Conservation (phyloP, 768 basidiomycete genomes). For the Tricholoma furcatifolium region DNA sequence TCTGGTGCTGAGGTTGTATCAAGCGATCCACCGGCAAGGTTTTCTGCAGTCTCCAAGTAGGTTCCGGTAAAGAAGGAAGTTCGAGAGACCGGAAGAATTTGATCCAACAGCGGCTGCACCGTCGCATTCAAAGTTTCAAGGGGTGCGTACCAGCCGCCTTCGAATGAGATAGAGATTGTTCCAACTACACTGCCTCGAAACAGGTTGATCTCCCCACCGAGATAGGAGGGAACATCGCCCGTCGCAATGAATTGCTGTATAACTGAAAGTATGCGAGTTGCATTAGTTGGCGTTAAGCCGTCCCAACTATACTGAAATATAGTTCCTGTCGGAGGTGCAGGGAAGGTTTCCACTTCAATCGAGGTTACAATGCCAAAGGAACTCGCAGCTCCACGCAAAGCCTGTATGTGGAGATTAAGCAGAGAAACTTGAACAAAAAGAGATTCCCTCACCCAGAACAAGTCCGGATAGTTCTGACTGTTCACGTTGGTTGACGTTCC, state of each 20-base stretch:
- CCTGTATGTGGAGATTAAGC: background rate
- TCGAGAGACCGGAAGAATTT: background rate
- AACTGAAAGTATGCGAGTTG: constrained; percentile 26
- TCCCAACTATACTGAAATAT: constrained; percentile 34
- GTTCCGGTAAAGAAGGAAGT: constrained; percentile 14
- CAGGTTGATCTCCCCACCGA: constrained; percentile 33
- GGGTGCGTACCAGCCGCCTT: constrained; percentile 23
- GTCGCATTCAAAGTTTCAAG: constrained; percentile 6
- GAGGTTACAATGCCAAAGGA: constrained; percentile 20
- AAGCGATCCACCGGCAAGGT: constrained; percentile 14
- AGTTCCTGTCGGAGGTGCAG: constrained; percentile 14
- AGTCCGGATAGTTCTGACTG: constrained; percentile 34
- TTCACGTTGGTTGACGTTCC: constrained; percentile 39
- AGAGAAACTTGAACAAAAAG: too few species aligned
- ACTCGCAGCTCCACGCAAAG: constrained; percentile 7
- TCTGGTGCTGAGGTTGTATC: constrained; percentile 23
- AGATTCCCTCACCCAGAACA: constrained; percentile 32
- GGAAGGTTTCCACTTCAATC: constrained; percentile 15
- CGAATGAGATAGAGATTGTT: constrained; percentile 27
- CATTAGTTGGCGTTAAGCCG: constrained; percentile 24
- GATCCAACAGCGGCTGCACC: background rate
- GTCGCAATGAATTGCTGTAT: constrained; percentile 34
- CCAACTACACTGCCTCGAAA: constrained; percentile 25
- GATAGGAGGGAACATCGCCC: constrained; percentile 28
- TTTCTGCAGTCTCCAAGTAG: constrained; percentile 7